Evolutionary conservation across 163 green algal species (phyloP).

Genomic region (Volvox carteri): DNA sequence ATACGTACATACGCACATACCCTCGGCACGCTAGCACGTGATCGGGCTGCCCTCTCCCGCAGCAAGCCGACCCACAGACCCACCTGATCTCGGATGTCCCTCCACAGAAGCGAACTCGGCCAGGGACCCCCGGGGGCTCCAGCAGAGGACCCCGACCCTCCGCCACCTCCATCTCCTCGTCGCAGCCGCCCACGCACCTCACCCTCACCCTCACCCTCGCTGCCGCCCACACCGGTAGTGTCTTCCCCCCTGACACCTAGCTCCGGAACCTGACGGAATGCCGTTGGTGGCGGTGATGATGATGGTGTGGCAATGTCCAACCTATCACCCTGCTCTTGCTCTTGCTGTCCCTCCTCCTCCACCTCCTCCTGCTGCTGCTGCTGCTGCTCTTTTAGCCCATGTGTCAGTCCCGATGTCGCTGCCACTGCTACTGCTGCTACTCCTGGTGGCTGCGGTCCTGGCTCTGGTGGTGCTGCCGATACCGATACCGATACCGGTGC

Average conservation of each 20-base stretch:
- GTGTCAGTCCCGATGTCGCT: neutral
- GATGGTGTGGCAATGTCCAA: neutral
- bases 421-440: neutral
- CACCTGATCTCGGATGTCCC: slow-evolving; percentile 61
- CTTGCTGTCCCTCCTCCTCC: neutral
- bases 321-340: neutral
- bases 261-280: neutral
- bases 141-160: neutral
- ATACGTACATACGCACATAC: too few relatives aligned
- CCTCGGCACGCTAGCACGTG: too few relatives aligned
- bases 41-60: too few relatives aligned
- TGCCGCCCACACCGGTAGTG: neutral
- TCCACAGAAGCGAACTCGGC: slow-evolving; percentile 61
- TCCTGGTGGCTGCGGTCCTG: neutral
- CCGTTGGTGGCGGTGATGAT: neutral
- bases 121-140: neutral
- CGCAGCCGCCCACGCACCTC: neutral
- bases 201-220: neutral
- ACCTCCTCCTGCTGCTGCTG: neutral
- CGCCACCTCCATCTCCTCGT: neutral
- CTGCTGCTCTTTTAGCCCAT: neutral
- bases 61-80: too few relatives aligned
- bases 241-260: neutral
- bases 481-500: neutral
- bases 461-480: neutral